Percentiles rank a stretch among this genome's conserved stretches.
Evolutionary conservation across 257 asterid genomes (phyloP).

Genomic region (Fraxinus americana): DNA sequence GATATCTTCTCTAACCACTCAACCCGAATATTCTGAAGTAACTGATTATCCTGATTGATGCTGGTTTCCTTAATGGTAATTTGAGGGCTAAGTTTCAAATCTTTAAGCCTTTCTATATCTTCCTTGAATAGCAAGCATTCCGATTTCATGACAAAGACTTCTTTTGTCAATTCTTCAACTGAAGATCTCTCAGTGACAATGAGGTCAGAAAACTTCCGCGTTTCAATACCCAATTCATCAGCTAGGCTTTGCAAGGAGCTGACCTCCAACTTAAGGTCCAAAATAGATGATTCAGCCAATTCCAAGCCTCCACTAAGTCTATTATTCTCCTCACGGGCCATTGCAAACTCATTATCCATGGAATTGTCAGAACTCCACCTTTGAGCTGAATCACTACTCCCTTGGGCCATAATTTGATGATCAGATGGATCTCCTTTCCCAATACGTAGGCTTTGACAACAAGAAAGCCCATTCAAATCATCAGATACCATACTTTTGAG

Average conservation of each 20-base stretch:
- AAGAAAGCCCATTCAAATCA: constrained; percentile 41
- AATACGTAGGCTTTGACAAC: constrained; percentile 44
- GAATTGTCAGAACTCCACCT: constrained; percentile 69
- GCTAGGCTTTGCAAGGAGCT: constrained; percentile 72
- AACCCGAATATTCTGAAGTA: constrained; percentile 39
- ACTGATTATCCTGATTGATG: constrained; percentile 38
- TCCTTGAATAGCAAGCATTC: constrained; percentile 72
- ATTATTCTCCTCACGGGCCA: constrained; percentile 67
- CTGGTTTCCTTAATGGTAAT: constrained; percentile 31
- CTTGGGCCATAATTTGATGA: constrained; percentile 46
- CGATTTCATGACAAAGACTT: constrained; percentile 63
- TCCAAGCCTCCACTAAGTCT: constrained; percentile 74
- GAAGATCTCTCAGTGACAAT: constrained; percentile 71
- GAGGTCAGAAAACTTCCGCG: constrained; percentile 52
- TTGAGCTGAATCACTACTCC: constrained; percentile 48
- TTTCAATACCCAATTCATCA: constrained; percentile 71
- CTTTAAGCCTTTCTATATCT: constrained; percentile 53
- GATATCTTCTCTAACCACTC: constrained; percentile 56
- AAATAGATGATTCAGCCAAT: constrained; percentile 72
- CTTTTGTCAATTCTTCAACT: constrained; percentile 60
- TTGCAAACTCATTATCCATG: constrained; percentile 58
- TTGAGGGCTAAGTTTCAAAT: constrained; percentile 52
- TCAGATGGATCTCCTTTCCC: constrained; percentile 57
- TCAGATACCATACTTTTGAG: constrained; percentile 47
- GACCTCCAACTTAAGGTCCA: constrained; percentile 79